Evolutionary conservation across 2,329 filamentous ascomycete genomes (phyloP).

Genomic region (Exophiala aquamarina): DNA sequence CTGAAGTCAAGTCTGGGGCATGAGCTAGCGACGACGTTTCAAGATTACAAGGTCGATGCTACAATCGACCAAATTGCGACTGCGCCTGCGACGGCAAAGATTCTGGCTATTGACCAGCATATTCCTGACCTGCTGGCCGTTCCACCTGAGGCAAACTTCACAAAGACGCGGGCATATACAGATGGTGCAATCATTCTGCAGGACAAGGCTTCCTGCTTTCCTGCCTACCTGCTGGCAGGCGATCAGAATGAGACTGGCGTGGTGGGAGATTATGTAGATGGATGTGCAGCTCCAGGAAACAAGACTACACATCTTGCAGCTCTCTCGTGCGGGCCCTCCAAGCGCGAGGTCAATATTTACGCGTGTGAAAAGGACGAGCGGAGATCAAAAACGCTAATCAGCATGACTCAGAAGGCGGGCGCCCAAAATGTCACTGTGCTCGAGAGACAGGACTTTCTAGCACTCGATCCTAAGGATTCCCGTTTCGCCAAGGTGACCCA

Average conservation of each 20-base stretch:
- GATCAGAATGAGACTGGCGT: conserved; percentile 48
- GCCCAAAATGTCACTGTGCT: conserved; percentile 68
- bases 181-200: conserved; percentile 82
- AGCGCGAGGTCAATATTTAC: conserved; percentile 51
- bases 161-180: conserved; percentile 70
- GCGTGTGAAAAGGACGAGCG: conserved; percentile 76
- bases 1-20: conserved; percentile 69
- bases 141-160: conserved; percentile 69
- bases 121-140: conserved; percentile 83
- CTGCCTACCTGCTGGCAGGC: conserved; percentile 77
- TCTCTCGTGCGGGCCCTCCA: conserved; percentile 51
- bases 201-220: conserved; percentile 96
- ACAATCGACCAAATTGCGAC: conserved; percentile 58
- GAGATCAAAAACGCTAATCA: conserved; percentile 73
- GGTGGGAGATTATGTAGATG: conserved; percentile 77
- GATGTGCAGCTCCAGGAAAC: conserved; percentile 92
- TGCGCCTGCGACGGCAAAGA: conserved; percentile 37
- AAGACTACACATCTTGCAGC: conserved; percentile 94
- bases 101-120: conserved; percentile 70
- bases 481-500: conserved; percentile 71
- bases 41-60: conserved; percentile 56
- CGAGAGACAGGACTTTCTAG: conserved; percentile 77
- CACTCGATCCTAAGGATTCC: conserved; percentile 63
- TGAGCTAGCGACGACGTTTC: conserved; percentile 75
- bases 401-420: conserved; percentile 80